phyloP scores from a whole-genome alignment of 331 rosid species.

The Stylosanthes scabra region DNA sequence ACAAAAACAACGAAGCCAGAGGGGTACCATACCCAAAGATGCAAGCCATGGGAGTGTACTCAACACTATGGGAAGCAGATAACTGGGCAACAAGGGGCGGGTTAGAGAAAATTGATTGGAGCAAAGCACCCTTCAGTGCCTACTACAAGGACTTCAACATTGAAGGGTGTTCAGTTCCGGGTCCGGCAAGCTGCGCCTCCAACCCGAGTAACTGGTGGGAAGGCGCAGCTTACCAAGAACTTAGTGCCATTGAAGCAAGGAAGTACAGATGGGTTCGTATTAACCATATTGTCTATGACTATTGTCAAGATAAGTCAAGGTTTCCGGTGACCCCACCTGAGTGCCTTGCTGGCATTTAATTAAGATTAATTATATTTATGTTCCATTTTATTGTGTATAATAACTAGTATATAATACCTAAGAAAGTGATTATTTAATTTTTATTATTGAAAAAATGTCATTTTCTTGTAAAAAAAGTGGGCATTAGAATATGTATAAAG shows the following conservation, averaged over 20 bases:
- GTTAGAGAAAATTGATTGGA: slow-evolving; percentile 93
- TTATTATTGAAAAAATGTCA: too few species aligned
- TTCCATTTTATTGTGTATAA: too few species aligned
- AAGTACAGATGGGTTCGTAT: slow-evolving; percentile 69
- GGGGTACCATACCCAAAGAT: slow-evolving; percentile 73
- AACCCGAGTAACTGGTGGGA: slow-evolving; percentile 63
- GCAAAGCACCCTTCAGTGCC: slow-evolving; percentile 80
- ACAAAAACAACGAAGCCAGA: slow-evolving; percentile 80
- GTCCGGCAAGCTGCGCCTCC: slow-evolving; percentile 63
- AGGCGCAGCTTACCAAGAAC: slow-evolving; percentile 41
- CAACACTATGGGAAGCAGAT: slow-evolving; percentile 96
- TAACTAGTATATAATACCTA: too few species aligned
- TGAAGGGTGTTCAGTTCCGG: slow-evolving; percentile 85
- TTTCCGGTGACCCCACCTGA: slow-evolving; percentile 70
- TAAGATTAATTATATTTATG: too few species aligned
- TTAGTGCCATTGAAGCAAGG: slow-evolving; percentile 49
- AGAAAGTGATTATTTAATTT: too few species aligned
- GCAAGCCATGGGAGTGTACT: slow-evolving; percentile 90
- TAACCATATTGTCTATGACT: slow-evolving; percentile 85
- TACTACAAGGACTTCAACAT: slow-evolving; percentile 88
- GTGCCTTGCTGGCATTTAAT: slow-evolving; percentile 68
- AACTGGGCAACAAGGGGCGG: slow-evolving; percentile 99
- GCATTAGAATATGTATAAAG: too few species aligned
- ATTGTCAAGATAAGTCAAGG: slow-evolving; percentile 80
- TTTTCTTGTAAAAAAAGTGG: too few species aligned